Percentiles rank a stretch among this genome's conserved stretches.
Conservation (phyloP, 1,284 basidiomycete species). For the Paramarasmius palmivorus region DNA sequence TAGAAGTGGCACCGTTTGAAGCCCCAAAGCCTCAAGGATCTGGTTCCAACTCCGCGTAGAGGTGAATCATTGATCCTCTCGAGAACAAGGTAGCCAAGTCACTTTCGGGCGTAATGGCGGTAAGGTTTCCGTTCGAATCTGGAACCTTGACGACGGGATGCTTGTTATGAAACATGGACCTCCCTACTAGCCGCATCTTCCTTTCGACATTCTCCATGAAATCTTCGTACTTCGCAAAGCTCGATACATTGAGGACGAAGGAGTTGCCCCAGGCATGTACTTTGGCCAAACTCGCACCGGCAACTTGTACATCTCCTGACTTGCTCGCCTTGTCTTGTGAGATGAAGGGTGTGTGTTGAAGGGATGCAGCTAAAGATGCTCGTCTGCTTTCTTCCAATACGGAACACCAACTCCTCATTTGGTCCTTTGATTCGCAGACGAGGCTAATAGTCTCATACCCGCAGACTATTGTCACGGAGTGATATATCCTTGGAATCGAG, state of each 20-base stretch:
- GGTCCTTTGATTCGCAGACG: background rate
- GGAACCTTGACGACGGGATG: background rate
- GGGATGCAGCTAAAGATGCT: background rate
- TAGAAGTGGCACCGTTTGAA: no score
- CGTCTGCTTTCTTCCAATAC: background rate
- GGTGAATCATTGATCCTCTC: background rate
- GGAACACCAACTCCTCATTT: background rate
- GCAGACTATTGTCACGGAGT: background rate
- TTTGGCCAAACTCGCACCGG: constrained; percentile 5
- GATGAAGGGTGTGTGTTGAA: no score
- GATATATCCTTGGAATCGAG: background rate
- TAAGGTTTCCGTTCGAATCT: background rate
- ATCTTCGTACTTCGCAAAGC: constrained; percentile 9
- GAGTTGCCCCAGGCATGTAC: constrained; percentile 5
- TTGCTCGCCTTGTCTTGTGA: background rate
- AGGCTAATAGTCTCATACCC: background rate
- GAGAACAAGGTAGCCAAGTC: constrained; percentile 2
- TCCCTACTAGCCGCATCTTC: constrained; percentile 10
- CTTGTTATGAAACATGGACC: background rate
- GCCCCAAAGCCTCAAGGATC: no score
- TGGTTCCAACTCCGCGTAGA: background rate
- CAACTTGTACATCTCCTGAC: background rate
- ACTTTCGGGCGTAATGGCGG: constrained; percentile 3
- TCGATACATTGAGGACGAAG: constrained; percentile 6
- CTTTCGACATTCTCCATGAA: constrained; percentile 11